A percentile compares a stretch with the other conserved stretches of the same genome.
phyloP scores from a whole-genome alignment of 2,329 filamentous ascomycete species.

The Colletotrichum sp. region DNA sequence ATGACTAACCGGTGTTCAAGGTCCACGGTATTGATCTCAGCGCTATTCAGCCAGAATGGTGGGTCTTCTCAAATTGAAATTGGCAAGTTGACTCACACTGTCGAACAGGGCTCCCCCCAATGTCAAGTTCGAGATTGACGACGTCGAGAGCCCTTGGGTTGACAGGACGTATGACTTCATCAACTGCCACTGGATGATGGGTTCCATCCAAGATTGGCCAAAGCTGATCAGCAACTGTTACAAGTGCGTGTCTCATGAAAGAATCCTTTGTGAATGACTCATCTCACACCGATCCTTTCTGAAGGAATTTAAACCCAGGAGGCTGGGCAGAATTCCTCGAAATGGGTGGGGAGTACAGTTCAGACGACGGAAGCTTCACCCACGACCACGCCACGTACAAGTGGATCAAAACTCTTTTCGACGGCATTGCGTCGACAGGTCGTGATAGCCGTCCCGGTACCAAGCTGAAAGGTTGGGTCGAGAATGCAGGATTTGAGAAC shows the following conservation, averaged over 20 bases:
- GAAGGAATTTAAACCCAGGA: not conserved
- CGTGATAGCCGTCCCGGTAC: not conserved
- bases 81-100: too few relatives aligned
- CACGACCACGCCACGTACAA: not conserved
- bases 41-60: not conserved
- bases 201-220: not conserved
- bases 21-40: not conserved
- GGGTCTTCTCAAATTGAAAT: rapidly evolving
- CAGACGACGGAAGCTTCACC: not conserved
- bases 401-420: not conserved
- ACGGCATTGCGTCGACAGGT: not conserved
- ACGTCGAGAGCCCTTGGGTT: not conserved
- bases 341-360: not conserved
- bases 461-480: not conserved
- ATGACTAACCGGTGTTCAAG: not conserved
- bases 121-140: not conserved
- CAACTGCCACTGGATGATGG: not conserved
- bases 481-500: not conserved
- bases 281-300: not conserved
- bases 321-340: not conserved
- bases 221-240: not conserved
- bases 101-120: not conserved
- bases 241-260: not conserved
- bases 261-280: rapidly evolving
- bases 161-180: not conserved